Evolutionary conservation across 345 rosid species (phyloP), one percentile per base, ranked within the genome.

Genomic region (Rhodamnia argentea): DNA sequence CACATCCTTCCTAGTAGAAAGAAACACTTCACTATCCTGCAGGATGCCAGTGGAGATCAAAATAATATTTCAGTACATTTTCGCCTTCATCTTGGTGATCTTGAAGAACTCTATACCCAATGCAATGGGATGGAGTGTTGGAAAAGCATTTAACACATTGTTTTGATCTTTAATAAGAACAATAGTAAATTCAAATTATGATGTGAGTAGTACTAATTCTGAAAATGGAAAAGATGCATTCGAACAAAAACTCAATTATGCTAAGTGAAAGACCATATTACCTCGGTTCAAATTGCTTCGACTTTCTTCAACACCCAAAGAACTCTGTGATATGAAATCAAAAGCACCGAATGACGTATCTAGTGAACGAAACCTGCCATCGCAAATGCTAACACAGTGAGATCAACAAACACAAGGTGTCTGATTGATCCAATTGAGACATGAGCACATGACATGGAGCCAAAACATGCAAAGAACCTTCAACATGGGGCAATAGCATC

Each of bases 171-270:
- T 47, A 47, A 47, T 47, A 8, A 47, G 50, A 47, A 47, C 50
- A 47, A 47, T 7, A 47, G 50, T 47, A 47, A 47, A 47, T 47
- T 47, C 50, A 47, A 47, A 47, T 47, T 89, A 62, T 85, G 87
- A 92, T 84, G 94, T 92, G 78, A 90, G 93, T 89, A 51, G 44
- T 24, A 13, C 85, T 83, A 85, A 84, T 86, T 82, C 32, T 52
- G 2, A 32, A 47, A 16, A 13, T 52, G 40, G 64, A 56, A 8
- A 13, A 42, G 14, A 47, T 20, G 10, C 44, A 16, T 32, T 22
- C 4, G 37, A 8, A 70, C 24, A 32, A 22, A 64, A 70, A 70
- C 44, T 32, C 47, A 18, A 70, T 32, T 70, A 50, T 50, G 11
- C 51, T 50, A 50, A 50, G 47, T 44, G 47, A 44, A 44, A 44